These are phyloP conservation scores for Trypanosoma boissoni DNA, from an alignment of 208 protist species.

Conservation along the genomic window DNA sequence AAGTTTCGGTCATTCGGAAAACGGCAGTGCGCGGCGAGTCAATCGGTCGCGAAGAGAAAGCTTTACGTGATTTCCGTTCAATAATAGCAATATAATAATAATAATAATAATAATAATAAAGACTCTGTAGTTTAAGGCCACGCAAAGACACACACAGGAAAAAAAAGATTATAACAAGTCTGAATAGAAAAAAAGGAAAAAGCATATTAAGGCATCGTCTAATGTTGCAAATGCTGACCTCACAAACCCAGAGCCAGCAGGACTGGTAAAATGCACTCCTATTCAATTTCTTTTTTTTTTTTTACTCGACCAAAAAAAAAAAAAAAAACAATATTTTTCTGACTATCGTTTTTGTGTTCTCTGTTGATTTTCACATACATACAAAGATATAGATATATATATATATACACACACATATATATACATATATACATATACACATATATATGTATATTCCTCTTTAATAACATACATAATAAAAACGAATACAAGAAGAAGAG, in stretches of 20 bases:
- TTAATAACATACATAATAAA: constrained; percentile 6
- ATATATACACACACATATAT: constrained; percentile 10
- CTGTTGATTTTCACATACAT: not conserved
- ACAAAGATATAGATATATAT: not conserved
- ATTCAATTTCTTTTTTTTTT: constrained; percentile 1
- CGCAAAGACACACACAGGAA: not conserved
- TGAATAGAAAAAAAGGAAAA: constrained; percentile 12
- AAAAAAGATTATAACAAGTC: not conserved
- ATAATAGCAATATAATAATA: no score
- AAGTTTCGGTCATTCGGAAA: no score
- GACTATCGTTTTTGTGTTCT: not conserved
- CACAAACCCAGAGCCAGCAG: constrained; percentile 6
- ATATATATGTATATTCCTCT: not conserved
- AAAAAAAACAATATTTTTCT: constrained; percentile 6
- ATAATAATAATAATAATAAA: no score
- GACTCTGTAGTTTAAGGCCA: no score
- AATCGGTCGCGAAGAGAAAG: no score
- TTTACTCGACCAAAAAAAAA: not conserved
- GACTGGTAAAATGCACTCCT: not conserved
- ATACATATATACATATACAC: constrained; percentile 23
- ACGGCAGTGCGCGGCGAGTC: no score
- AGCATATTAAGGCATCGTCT: not conserved
- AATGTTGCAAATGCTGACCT: not conserved
- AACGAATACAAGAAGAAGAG: not conserved
- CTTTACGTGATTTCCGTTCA: no score